A percentile compares a stretch with the other conserved stretches of the same genome.
Conservation (phyloP, 345 rosid genomes). For the Xanthoceras sorbifolium region DNA sequence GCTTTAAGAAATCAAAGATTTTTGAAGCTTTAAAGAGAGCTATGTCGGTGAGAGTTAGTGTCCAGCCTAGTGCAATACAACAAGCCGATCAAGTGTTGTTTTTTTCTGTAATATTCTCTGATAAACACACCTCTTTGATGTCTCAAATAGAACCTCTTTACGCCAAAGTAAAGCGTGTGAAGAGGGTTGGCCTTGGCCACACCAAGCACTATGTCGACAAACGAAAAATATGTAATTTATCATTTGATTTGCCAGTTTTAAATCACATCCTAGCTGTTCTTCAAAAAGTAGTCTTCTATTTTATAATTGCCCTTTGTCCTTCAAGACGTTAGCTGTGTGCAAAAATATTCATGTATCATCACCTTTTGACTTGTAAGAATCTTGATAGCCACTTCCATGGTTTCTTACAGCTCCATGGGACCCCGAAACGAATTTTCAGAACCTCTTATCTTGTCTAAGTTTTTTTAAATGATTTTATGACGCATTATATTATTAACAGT, state of each 20-base stretch:
- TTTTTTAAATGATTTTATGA: too few relatives aligned
- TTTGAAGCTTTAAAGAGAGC: too few relatives aligned
- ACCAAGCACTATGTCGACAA: background rate
- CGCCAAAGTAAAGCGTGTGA: constrained; percentile 25
- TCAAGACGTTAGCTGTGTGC: background rate
- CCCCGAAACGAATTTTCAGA: too few relatives aligned
- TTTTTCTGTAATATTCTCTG: constrained; percentile 36
- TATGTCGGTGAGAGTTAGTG: too few relatives aligned
- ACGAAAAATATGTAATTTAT: constrained; percentile 26
- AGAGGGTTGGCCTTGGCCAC: constrained; percentile 10
- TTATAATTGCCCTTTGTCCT: constrained; percentile 30
- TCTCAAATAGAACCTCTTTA: background rate
- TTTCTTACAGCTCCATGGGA: background rate
- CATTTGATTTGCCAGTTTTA: constrained; percentile 34
- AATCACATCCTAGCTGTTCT: constrained; percentile 32
- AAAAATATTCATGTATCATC: background rate
- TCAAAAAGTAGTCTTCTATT: constrained; percentile 26
- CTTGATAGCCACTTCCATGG: background rate
- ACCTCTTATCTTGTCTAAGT: too few relatives aligned
- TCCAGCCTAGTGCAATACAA: too few relatives aligned
- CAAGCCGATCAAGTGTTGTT: constrained; percentile 19
- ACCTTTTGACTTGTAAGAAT: constrained; percentile 15
- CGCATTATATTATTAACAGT: too few relatives aligned
- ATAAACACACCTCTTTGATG: constrained; percentile 13
- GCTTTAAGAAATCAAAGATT: too few relatives aligned